Evolutionary conservation across 106 monocot genomes (phyloP).

Genomic region (Dendrobium catenatum): DNA sequence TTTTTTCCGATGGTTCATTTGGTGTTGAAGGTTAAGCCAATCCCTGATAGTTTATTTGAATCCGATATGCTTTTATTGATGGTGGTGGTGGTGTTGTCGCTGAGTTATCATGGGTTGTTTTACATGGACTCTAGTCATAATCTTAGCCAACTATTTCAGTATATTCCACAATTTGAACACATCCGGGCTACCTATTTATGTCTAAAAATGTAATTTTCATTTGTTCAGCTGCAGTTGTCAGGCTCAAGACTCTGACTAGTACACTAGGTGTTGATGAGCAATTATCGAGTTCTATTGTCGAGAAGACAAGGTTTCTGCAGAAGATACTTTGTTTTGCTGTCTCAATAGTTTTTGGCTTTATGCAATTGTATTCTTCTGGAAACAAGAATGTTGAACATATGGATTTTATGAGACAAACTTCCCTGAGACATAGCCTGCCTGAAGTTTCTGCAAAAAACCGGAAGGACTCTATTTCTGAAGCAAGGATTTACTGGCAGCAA

Average conservation of each 20-base stretch:
- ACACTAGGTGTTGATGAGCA: slow-evolving; percentile 51
- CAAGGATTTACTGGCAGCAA: slow-evolving; percentile 46
- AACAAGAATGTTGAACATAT: slow-evolving; percentile 22
- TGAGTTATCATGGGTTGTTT: background rate
- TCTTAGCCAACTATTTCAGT: background rate
- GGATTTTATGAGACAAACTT: slow-evolving; percentile 12
- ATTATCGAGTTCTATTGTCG: slow-evolving; percentile 31
- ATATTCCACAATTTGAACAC: background rate
- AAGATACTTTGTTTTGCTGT: slow-evolving; percentile 77
- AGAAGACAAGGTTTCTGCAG: slow-evolving; percentile 56
- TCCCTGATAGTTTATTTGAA: background rate
- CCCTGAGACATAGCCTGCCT: slow-evolving; percentile 12
- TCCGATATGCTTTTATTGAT: slow-evolving; percentile 1
- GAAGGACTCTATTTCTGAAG: slow-evolving; percentile 36
- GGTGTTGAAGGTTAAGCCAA: background rate
- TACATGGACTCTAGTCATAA: background rate
- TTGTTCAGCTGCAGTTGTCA: slow-evolving; percentile 72
- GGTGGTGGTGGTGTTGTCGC: background rate
- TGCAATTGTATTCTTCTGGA: slow-evolving; percentile 48
- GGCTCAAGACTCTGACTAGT: slow-evolving; percentile 68
- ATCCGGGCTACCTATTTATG: background rate
- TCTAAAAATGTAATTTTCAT: slow-evolving; percentile 1
- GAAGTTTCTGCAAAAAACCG: slow-evolving; percentile 17
- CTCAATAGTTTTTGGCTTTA: slow-evolving; percentile 61
- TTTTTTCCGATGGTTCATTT: background rate